These are phyloP conservation scores for Pseudisothecium myosuroides DNA, from an alignment of 225 moss, liverwort and hornwort genomes.

Conservation along the genomic window DNA sequence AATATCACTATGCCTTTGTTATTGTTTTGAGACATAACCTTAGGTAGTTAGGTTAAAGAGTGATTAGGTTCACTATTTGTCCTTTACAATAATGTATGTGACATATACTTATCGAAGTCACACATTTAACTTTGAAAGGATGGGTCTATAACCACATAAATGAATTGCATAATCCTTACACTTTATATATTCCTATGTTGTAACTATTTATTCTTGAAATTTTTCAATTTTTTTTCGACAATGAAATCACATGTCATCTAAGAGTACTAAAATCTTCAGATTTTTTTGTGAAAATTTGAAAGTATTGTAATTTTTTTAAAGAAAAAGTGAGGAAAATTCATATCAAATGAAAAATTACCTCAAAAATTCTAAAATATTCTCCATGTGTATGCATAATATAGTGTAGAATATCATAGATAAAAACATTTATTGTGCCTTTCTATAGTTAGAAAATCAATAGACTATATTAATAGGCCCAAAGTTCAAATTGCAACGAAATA, in stretches of 20 bases:
- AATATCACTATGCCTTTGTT: neutral
- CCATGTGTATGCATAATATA: no score
- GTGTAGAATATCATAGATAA: neutral
- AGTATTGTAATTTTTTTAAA: neutral
- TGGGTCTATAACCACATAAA: neutral
- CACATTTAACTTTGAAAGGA: neutral
- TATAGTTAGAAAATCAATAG: neutral
- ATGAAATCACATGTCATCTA: neutral
- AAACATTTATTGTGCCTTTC: rapidly evolving
- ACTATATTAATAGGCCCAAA: neutral
- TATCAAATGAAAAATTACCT: neutral
- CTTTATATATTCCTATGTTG: neutral
- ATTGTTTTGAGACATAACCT: neutral
- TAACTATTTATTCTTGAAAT: neutral
- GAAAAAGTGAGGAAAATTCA: neutral
- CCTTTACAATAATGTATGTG: no score
- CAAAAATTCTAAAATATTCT: neutral
- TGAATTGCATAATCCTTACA: neutral
- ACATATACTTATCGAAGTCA: neutral
- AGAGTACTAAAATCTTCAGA: neutral
- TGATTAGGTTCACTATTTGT: neutral
- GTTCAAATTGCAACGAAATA: neutral
- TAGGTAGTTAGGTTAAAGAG: neutral
- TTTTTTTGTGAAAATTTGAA: neutral
- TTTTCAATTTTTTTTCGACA: neutral